Percentiles rank a stretch among this genome's conserved stretches.
Conservation (phyloP, 257 asterid genomes). For the Catharanthus roseus region DNA sequence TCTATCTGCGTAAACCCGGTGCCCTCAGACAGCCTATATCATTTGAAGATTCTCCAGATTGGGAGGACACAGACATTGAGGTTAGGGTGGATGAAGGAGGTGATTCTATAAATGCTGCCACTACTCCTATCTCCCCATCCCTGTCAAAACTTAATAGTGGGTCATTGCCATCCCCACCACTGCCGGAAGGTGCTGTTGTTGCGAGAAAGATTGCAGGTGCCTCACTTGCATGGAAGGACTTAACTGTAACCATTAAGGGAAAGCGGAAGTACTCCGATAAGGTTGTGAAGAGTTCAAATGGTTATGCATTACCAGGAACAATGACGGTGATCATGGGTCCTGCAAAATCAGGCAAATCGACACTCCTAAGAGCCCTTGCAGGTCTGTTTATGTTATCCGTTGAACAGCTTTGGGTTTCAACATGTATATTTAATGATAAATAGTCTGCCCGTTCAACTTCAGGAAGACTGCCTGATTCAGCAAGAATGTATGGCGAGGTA, state of each 20-base stretch:
- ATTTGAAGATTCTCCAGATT: conserved; percentile 92
- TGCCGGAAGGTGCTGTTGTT: conserved; percentile 63
- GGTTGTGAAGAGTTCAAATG: conserved; percentile 88
- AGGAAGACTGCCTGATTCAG: conserved; percentile 87
- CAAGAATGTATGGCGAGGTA: conserved; percentile 84
- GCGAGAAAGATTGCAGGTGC: conserved; percentile 77
- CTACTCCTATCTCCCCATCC: conserved; percentile 78
- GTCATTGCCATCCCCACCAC: conserved; percentile 78
- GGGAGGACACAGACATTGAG: conserved; percentile 90
- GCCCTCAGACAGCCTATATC: conserved; percentile 83
- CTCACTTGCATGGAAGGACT: conserved; percentile 90
- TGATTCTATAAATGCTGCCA: conserved; percentile 73
- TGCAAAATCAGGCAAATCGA: conserved; percentile 98
- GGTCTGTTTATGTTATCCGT: conserved; percentile 40
- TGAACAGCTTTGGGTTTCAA: conserved; percentile 1
- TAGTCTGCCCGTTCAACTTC: conserved; percentile 14
- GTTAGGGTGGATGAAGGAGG: conserved; percentile 77
- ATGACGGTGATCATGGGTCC: conserved; percentile 99
- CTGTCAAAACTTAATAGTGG: conserved; percentile 86
- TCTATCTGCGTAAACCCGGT: conserved; percentile 89
- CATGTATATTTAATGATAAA: neutral
- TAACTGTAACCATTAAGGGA: conserved; percentile 86
- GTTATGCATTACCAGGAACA: conserved; percentile 94
- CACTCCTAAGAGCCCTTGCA: conserved; percentile 90
- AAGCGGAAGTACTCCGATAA: conserved; percentile 84